Conservation (phyloP, 495 filamentous ascomycete genomes). For the Penicillium daleae region DNA sequence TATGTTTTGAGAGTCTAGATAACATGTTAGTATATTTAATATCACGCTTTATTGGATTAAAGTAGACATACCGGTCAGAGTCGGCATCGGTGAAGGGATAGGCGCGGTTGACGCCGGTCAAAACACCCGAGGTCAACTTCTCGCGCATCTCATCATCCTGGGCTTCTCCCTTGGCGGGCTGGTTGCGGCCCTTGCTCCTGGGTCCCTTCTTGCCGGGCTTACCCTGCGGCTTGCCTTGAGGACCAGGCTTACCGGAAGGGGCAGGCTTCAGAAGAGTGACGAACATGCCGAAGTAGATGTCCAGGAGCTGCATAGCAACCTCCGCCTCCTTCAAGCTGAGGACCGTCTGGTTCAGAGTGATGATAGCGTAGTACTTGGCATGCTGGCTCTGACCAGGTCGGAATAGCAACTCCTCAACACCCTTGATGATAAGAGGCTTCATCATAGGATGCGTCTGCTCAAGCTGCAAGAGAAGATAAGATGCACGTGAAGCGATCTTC, state of each 20-base stretch:
- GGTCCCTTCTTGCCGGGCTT: slow-evolving; percentile 27
- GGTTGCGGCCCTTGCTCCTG: slow-evolving; percentile 49
- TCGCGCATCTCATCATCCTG: slow-evolving; percentile 73
- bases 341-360: slow-evolving; percentile 95
- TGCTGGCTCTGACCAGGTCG: slow-evolving; percentile 82
- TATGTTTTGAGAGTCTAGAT: slow-evolving; percentile 75
- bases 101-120: slow-evolving; percentile 94
- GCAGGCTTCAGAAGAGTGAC: slow-evolving; percentile 69
- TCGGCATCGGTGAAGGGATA: slow-evolving; percentile 89
- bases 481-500: slow-evolving; percentile 91
- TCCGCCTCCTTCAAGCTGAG: slow-evolving; percentile 79
- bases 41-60: not conserved
- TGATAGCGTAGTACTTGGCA: slow-evolving; percentile 93
- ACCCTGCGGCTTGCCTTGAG: slow-evolving; percentile 32
- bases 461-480: slow-evolving; percentile 89
- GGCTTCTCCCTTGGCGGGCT: slow-evolving; percentile 55
- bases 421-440: slow-evolving; percentile 83
- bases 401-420: slow-evolving; percentile 88
- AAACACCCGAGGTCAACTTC: slow-evolving; percentile 85
- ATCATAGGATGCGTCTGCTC: slow-evolving; percentile 86
- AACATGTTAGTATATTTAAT: slow-evolving; percentile 27
- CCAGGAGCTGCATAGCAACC: slow-evolving; percentile 78
- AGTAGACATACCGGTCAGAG: slow-evolving; percentile 62
- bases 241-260: slow-evolving; percentile 37
- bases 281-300: slow-evolving; percentile 90